Base-by-base conservation (phyloP, 2,329 filamentous ascomycete species). In the Penicillium sp. region DNA sequence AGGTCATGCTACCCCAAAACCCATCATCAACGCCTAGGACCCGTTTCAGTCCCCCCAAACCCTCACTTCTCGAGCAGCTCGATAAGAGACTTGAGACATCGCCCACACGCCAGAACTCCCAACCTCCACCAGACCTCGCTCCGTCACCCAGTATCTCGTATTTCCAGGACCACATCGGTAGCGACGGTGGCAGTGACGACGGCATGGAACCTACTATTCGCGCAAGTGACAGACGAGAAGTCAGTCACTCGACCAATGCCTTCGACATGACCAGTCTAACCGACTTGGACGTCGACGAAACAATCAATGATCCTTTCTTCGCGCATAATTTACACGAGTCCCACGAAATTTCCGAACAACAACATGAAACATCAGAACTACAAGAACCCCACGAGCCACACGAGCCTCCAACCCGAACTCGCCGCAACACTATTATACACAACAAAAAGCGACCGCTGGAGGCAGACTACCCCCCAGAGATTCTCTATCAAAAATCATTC, bases 391-490 rank as follows among this genome's bases (percentile, higher is more conserved):
- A n/a, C 14, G 13, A n/a, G n/a, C 11, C 13, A 10, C 34, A 41
- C 13, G 51, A 50, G 34, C 34, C 18, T 4, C 13, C 21, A 11
- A 43, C 11, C 59, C 66, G 67, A 3, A 57, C 62, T 27, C 65
- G 61, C 5, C 56, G 64, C 39, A 61, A 64, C 57, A 62, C 62
- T 21, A 60, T 61, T 39, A 58, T 61, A n/a, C 63, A 57, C 31
- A 60, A 57, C 1, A 72, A 62, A 48, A 72, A 70, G 53, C 65
- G 67, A 34, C 53, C 58, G n/a, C 55, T 75, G 11, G 70, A 74
- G 60, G 66, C 75, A 22, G 81, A 83, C 62, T 83, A 83, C 56
- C 75, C 79, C 3, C 66, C 65, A 2, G 68, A 76, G 16, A 58
- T 72, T 13, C 72, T 84, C 1, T 70, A 71, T 34, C 66, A 69